Evolutionary conservation across 768 basidiomycete species (phyloP).

Genomic region (Pleurotus tuber-regium): DNA sequence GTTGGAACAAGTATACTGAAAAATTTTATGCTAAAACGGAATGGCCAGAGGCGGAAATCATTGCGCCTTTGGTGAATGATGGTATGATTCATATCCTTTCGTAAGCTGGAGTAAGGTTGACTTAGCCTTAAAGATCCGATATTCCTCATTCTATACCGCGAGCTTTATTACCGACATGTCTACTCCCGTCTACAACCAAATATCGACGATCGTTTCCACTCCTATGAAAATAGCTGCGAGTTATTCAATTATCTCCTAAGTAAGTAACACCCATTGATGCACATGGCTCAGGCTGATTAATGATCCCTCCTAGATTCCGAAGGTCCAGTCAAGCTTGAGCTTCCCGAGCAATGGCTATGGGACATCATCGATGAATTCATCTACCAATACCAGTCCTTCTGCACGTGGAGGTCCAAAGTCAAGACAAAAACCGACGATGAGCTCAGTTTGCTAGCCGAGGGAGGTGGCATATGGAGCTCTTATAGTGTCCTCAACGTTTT

Average conservation of each 20-base stretch:
- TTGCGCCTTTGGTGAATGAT: constrained; percentile 92
- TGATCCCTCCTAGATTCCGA: constrained; percentile 72
- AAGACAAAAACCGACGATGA: constrained; percentile 91
- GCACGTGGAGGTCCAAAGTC: constrained; percentile 84
- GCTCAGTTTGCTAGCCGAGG: constrained; percentile 75
- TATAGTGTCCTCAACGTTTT: constrained; percentile 98
- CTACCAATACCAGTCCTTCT: constrained; percentile 97
- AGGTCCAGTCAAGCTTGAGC: constrained; percentile 87
- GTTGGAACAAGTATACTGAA: constrained; percentile 96
- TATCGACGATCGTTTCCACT: constrained; percentile 97
- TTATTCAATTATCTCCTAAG: constrained; percentile 97
- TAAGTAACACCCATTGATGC: constrained; percentile 33
- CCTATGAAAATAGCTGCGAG: constrained; percentile 97
- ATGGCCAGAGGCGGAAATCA: constrained; percentile 97
- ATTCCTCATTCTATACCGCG: constrained; percentile 95
- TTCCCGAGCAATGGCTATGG: constrained; percentile 98
- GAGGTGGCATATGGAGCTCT: constrained; percentile 84
- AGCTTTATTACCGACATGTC: constrained; percentile 93
- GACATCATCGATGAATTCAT: constrained; percentile 97
- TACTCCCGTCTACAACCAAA: constrained; percentile 95
- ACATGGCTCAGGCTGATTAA: not conserved
- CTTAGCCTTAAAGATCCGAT: too few species aligned
- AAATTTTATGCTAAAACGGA: constrained; percentile 93
- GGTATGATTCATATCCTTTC: too few species aligned
- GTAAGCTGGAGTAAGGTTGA: too few species aligned